Percentiles rank a stretch among this genome's conserved stretches.
Evolutionary conservation across 1,284 basidiomycete genomes (phyloP).

Genomic region (Ustilago sp.): DNA sequence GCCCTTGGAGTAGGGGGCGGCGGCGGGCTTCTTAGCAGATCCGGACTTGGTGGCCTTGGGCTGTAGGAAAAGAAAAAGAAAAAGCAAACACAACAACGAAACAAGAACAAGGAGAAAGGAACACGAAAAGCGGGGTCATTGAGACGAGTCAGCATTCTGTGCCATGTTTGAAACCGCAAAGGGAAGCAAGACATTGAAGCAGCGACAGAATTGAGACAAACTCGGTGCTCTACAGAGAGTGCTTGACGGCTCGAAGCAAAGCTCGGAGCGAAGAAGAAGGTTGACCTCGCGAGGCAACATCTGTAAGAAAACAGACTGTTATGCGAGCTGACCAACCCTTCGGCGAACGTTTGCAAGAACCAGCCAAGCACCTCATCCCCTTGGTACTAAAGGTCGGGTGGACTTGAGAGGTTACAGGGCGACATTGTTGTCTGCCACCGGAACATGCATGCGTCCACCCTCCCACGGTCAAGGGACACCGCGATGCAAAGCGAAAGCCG

Average conservation of each 20-base stretch:
- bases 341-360: constrained; percentile 16
- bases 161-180: constrained; percentile 43
- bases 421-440: constrained; percentile 48
- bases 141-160: constrained; percentile 67
- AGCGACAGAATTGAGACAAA: constrained; percentile 41
- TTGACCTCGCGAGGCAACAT: constrained; percentile 25
- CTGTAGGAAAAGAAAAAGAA: constrained; percentile 39
- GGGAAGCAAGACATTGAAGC: constrained; percentile 42
- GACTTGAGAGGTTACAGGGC: constrained; percentile 17
- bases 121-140: constrained; percentile 58
- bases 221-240: constrained; percentile 66
- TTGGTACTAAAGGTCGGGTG: constrained; percentile 29
- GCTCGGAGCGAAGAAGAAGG: constrained; percentile 23
- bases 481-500: constrained; percentile 33
- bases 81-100: constrained; percentile 12
- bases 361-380: constrained; percentile 38
- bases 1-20: constrained; percentile 66
- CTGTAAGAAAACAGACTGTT: background rate
- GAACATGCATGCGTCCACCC: constrained; percentile 11
- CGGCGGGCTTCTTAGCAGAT: constrained; percentile 65
- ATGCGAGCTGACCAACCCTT: constrained; percentile 38
- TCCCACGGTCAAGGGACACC: constrained; percentile 29
- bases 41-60: constrained; percentile 68
- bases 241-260: constrained; percentile 13
- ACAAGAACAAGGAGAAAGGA: background rate